Base-by-base conservation (phyloP, 2,329 filamentous ascomycete species). In the Neonectria punicea region DNA sequence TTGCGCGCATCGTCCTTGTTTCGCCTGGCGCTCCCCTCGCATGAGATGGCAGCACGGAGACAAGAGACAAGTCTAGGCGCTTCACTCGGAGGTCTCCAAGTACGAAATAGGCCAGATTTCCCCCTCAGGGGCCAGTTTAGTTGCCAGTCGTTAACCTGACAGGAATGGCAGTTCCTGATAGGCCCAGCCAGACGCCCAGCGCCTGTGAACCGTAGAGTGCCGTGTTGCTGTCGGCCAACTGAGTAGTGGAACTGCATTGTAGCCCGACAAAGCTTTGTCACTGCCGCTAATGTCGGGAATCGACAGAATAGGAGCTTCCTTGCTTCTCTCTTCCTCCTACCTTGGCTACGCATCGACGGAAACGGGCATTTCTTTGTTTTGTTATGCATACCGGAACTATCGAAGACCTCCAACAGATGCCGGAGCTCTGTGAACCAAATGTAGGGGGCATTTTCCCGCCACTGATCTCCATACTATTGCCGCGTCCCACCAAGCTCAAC, bases 301-400 rank as follows among this genome's bases (percentile, higher is more conserved):
- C 49, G 18, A 14, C n/a, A 32, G 28, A 11, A 8, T n/a, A 18
- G 10, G 49, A 36, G 10, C 30, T 30, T 20, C 36, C 16, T 39
- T 39, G 14, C 34, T 16, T 36, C 34, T 18, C 46, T 30, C 2
- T 39, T 51, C n/a, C 34, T 51, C 49, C 49, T 36, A 13, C 30
- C 30, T 30, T 30, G 30, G 9, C 8, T 22, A 20, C n/a, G 28
- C 7, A 51, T 49, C 39, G 20, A 25, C 34, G 39, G 49, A 57
- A 50, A 53, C 20, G 20, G 43, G 34, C n/a, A 46, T 55, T 56
- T 51, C 34, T 44, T 59, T 49, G 61, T 56, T 57, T 46, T 39
- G 9, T 22, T 54, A 28, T 64, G 61, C 61, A 64, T 59, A 44
- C 55, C 36, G 49, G 56, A 55, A 59, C 49, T 30, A 49, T 58